A percentile compares a stretch with the other conserved stretches of the same genome.
phyloP scores from a whole-genome alignment of 2,329 filamentous ascomycete species.

The Diaporthe aspalathi region DNA sequence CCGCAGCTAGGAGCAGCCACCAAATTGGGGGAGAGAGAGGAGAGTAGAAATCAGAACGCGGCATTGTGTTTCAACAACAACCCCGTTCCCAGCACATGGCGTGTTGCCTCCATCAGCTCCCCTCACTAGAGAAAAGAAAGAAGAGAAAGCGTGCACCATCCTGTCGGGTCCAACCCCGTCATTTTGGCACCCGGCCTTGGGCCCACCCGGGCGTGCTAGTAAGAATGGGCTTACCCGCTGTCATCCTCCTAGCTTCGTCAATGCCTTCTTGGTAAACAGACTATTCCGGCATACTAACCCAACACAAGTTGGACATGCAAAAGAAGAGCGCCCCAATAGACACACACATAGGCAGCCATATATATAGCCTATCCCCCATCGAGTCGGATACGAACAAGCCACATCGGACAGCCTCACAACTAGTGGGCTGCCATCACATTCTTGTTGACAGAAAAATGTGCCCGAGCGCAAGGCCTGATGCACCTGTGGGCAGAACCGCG shows the following conservation, averaged over 20 bases:
- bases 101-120: neutral
- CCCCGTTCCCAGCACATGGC: neutral
- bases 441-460: too few relatives aligned
- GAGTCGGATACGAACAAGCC: neutral
- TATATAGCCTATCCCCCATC: neutral
- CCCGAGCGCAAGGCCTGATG: neutral
- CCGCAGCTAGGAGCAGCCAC: neutral
- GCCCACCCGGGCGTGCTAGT: too few relatives aligned
- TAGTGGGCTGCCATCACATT: neutral
- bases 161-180: conserved; percentile 1
- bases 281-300: neutral
- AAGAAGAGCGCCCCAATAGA: conserved; percentile 5
- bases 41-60: neutral
- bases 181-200: neutral
- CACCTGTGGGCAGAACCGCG: conserved; percentile 1
- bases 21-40: neutral
- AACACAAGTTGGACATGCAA: neutral
- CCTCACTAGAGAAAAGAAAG: neutral
- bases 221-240: too few relatives aligned
- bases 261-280: neutral
- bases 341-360: too few relatives aligned
- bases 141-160: conserved; percentile 4
- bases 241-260: neutral
- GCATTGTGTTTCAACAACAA: neutral
- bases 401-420: neutral